Percentiles rank a stretch among this genome's conserved stretches.
Conservation (phyloP, 768 basidiomycete genomes). For the Kockovaella imperatae region DNA sequence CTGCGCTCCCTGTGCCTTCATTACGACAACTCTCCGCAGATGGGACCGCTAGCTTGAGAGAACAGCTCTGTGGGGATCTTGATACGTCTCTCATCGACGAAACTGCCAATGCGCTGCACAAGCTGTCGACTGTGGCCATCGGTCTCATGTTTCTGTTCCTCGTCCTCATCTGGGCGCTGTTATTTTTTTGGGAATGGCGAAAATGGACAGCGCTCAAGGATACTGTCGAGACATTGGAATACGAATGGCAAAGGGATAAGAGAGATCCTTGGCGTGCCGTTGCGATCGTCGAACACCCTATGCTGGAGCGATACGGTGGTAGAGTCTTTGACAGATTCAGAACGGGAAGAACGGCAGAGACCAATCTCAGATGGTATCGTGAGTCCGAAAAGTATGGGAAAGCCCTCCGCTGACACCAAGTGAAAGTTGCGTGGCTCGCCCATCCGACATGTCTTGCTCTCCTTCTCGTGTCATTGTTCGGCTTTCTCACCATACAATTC, state of each 20-base stretch:
- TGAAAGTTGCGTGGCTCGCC: slow-evolving; percentile 67
- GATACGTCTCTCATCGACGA: slow-evolving; percentile 82
- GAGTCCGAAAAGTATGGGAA: slow-evolving; percentile 11
- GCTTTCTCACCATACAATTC: slow-evolving; percentile 73
- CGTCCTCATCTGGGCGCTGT: slow-evolving; percentile 63
- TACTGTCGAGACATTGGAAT: slow-evolving; percentile 30
- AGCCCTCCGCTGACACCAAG: neutral
- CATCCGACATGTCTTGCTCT: slow-evolving; percentile 84
- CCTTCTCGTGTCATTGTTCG: slow-evolving; percentile 86
- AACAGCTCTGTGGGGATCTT: slow-evolving; percentile 63
- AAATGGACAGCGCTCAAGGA: slow-evolving; percentile 55
- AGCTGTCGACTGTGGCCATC: slow-evolving; percentile 69
- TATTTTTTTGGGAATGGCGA: slow-evolving; percentile 78
- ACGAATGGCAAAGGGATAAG: slow-evolving; percentile 20
- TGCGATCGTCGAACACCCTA: slow-evolving; percentile 41
- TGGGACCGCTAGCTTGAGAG: slow-evolving; percentile 14
- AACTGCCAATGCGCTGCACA: slow-evolving; percentile 68
- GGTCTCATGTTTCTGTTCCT: slow-evolving; percentile 64
- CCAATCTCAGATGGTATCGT: slow-evolving; percentile 73
- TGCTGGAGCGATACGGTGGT: slow-evolving; percentile 37
- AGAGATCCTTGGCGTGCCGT: slow-evolving; percentile 36
- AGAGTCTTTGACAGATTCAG: slow-evolving; percentile 20
- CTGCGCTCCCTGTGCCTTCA: slow-evolving; percentile 65
- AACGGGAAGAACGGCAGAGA: slow-evolving; percentile 48
- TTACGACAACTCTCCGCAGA: slow-evolving; percentile 18